phyloP scores from a whole-genome alignment of 192 early-diverging fungal species.

The Martensiomyces pterosporus region DNA sequence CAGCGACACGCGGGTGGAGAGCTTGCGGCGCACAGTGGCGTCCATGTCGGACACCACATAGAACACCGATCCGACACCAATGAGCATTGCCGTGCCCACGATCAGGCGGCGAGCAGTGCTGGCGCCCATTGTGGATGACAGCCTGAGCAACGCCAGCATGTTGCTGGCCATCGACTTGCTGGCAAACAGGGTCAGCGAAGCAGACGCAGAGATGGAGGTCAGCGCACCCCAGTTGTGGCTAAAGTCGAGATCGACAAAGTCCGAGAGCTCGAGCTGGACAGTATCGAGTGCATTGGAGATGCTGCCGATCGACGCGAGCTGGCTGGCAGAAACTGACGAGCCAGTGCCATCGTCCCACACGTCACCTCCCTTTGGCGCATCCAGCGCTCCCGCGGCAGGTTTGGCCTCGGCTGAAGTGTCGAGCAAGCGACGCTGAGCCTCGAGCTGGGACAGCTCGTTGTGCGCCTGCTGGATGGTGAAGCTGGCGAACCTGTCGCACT shows the following conservation, averaged over 20 bases:
- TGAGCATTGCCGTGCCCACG: slow-evolving; percentile 31
- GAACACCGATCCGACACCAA: slow-evolving; percentile 53
- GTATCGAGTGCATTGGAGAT: slow-evolving; percentile 51
- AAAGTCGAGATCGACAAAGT: slow-evolving; percentile 59
- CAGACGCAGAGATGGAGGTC: slow-evolving; percentile 47
- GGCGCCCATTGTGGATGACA: slow-evolving; percentile 41
- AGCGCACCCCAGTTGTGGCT: slow-evolving; percentile 61
- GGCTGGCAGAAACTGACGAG: slow-evolving; percentile 51
- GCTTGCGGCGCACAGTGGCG: slow-evolving; percentile 65
- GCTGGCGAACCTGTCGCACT: slow-evolving; percentile 56
- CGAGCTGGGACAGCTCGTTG: slow-evolving; percentile 25
- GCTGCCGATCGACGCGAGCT: slow-evolving; percentile 49
- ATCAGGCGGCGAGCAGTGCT: slow-evolving; percentile 41
- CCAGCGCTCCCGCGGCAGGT: slow-evolving; percentile 12
- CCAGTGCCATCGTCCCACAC: neutral
- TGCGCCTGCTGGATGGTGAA: slow-evolving; percentile 45
- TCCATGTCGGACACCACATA: slow-evolving; percentile 71
- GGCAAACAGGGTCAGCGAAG: slow-evolving; percentile 52
- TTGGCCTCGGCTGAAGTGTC: slow-evolving; percentile 5
- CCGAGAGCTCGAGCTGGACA: slow-evolving; percentile 51
- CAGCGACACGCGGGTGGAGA: slow-evolving; percentile 54
- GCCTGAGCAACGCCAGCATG: slow-evolving; percentile 28
- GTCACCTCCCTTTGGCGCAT: slow-evolving; percentile 13
- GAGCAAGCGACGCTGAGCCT: slow-evolving; percentile 29
- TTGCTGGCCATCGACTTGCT: slow-evolving; percentile 32